phyloP scores from a whole-genome alignment of 805 yeast species.

The Wickerhamiella kazuoi region DNA sequence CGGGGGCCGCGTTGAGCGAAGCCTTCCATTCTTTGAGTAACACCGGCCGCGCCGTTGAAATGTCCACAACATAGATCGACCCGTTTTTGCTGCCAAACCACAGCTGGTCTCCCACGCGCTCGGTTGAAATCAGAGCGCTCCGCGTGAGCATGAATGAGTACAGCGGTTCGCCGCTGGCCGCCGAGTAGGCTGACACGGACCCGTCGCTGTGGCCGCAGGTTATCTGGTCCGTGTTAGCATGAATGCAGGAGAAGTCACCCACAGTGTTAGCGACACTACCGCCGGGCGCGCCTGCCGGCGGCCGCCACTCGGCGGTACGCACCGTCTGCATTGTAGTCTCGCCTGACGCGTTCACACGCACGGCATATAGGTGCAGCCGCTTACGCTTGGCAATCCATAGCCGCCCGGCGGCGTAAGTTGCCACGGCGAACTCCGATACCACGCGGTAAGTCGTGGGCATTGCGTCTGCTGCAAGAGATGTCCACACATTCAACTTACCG shows the following conservation, averaged over 20 bases:
- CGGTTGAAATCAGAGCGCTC: not conserved
- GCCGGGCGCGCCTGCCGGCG: not conserved
- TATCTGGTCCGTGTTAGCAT: not conserved
- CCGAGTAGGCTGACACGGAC: not conserved
- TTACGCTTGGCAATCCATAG: not conserved
- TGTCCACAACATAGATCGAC: not conserved
- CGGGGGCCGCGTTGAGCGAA: not conserved
- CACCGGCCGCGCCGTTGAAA: not conserved
- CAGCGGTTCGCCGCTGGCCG: not conserved
- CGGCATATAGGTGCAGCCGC: not conserved
- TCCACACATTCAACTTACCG: not conserved
- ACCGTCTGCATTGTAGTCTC: not conserved
- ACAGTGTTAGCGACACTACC: not conserved
- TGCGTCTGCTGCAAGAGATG: not conserved
- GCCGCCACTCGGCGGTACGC: not conserved
- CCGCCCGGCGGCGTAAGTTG: not conserved
- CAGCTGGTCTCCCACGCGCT: not conserved
- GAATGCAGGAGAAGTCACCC: not conserved
- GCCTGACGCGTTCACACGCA: not conserved
- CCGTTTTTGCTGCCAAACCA: slow-evolving; percentile 5
- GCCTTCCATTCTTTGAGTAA: slow-evolving; percentile 2
- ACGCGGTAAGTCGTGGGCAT: not conserved
- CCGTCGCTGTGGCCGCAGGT: slow-evolving; percentile 6
- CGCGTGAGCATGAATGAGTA: not conserved
- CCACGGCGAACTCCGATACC: not conserved